A percentile compares a stretch with the other conserved stretches of the same genome.
These are phyloP conservation scores for Trematosphaeria pertusa DNA, from an alignment of 2,329 filamentous ascomycete genomes.

Conservation along the genomic window DNA sequence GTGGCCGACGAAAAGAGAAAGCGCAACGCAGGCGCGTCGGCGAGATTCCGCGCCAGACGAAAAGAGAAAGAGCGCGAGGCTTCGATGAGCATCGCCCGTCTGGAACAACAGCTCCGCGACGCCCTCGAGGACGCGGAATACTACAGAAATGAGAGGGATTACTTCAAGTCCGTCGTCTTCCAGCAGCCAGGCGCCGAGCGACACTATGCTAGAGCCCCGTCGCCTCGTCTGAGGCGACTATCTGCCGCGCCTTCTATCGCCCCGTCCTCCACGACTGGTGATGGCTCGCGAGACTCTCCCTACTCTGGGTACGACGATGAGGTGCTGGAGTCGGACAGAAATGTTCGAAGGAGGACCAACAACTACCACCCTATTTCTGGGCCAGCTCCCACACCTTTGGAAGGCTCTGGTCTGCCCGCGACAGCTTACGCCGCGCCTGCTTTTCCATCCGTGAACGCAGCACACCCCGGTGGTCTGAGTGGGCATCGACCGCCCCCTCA, in stretches of 20 bases:
- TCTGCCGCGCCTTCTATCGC: constrained; percentile 38
- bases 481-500: constrained; percentile 19
- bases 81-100: constrained; percentile 69
- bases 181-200: constrained; percentile 62
- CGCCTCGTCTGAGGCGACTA: constrained; percentile 48
- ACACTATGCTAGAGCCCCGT: constrained; percentile 53
- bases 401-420: constrained; percentile 24
- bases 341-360: constrained; percentile 46
- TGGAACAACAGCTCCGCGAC: constrained; percentile 74
- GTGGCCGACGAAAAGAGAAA: constrained; percentile 85
- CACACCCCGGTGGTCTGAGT: constrained; percentile 11
- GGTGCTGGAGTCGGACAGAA: constrained; percentile 38
- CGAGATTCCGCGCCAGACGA: constrained; percentile 78
- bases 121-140: constrained; percentile 73
- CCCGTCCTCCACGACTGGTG: constrained; percentile 36
- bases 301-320: constrained; percentile 44
- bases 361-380: constrained; percentile 43
- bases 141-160: constrained; percentile 75
- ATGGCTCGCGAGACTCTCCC: constrained; percentile 35
- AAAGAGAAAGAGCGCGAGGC: constrained; percentile 83
- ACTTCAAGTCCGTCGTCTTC: constrained; percentile 64
- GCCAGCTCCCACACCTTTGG: constrained; percentile 28
- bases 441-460: constrained; percentile 29
- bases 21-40: constrained; percentile 84
- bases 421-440: constrained; percentile 26